Base-by-base conservation (phyloP, 495 filamentous ascomycete species). In the Xylaria bambusicola region DNA sequence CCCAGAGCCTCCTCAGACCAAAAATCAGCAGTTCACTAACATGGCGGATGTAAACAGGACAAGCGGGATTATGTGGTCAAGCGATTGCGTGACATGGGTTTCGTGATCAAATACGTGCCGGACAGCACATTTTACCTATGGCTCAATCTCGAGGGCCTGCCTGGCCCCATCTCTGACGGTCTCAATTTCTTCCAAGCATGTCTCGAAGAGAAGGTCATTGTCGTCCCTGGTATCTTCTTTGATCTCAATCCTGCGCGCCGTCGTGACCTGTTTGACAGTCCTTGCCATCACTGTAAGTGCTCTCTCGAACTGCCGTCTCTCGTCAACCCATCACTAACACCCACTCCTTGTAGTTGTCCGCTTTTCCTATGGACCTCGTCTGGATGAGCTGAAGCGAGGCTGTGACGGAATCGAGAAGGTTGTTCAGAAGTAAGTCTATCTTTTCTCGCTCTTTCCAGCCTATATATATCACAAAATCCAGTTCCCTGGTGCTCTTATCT, bases 101-200 rank as follows among this genome's bases (percentile, higher is more conserved):
- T 97, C 82, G 79, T 80, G 33, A 81, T 91, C 69, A 83, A 87
- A 68, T 84, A 86, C 66, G 79, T 90, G 31, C 93, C 93, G 0
- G 86, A 96, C 70, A 90, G 88, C 45, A 98, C 93, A 3, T 98
- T 98, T 72, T 98, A 98, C 77, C 82, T 98, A 49, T 81, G 77
- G 79, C 70, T 80, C 20, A 77, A 80, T 70, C 71, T 81, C 42
- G 76, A 82, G 66, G 76, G 78, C 61, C 73, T 93, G 5, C 89
- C 89, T 1, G 84, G 83, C 18, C 85, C 82, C 58, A 94, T 98
- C 71, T 86, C 86, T 53, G 93, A 97, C 71, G 93, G 93, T 2
- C 75, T 98, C 67, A 97, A 95, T 73, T 98, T 98, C 83, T 97
- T 98, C 83, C 87, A 93, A 70, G 90, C 90, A 26, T 93, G 94